Base-by-base conservation (phyloP, 768 basidiomycete genomes). In the Podaxis mareebaensis region DNA sequence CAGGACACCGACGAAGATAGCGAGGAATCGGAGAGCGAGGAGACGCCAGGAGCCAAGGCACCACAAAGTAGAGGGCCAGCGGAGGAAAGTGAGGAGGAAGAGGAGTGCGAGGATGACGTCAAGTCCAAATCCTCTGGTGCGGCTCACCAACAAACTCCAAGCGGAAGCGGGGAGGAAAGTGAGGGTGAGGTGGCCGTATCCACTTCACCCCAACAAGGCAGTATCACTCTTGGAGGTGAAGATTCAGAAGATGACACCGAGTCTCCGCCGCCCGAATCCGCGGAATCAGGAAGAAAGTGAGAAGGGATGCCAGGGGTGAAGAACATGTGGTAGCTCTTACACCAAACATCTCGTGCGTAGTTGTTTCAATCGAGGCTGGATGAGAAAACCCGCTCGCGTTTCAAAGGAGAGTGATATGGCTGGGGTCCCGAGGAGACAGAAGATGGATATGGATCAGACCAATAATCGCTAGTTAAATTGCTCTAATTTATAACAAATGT, bases 1-100 rank as follows among this genome's bases (percentile, higher is more conserved):
- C 91, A 92, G 71, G 91, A 89, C 20, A 90, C 84, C 60, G 80
- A 80, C 22, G 72, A 70, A 4, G 73, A 73, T 36, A 68, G 59
- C 4, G 55, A 63, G 11, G 71, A 72, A 44, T 26, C 24, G 8
- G 57, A 44, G 71, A 46, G 60, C 56, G 71, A 69, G 48, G 52
- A 72, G 69, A 26, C 60, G 46, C 20, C 51, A 52, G 61, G 46
- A 54, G 59, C 26, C 61, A 64, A 40, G 60, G 65, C 54, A 56
- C 56, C 11, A 57, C 66, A 44, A 40, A 59, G 44, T 48, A 59
- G 44, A 56, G 66, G 53, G 28, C 48, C 33, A 53, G 64, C 20
- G 52, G 60, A 59, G 57, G 40, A 51, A 17, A 53, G 49, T 5
- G 65, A 58, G 20, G 59, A 55, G 10, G 61, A 61, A 30, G 67